Evolutionary conservation across 768 basidiomycete genomes (phyloP), one percentile per base, ranked within the genome.

Genomic region (Russula olivacea): DNA sequence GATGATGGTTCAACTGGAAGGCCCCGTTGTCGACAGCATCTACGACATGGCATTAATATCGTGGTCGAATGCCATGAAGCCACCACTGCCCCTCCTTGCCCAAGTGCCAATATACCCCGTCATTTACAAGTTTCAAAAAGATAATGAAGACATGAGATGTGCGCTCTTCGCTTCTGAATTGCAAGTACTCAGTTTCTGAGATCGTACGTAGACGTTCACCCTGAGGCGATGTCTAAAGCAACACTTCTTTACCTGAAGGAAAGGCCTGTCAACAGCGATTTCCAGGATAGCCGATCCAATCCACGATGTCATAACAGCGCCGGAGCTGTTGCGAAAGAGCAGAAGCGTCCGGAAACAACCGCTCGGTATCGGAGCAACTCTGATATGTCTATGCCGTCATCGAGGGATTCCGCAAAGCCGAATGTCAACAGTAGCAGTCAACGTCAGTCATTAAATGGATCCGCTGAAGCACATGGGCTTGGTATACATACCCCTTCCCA

Each of bases 1-100:
- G 72, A 81, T 87, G 80, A 86, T 86, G 85, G 72, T 80, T 8
- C 86, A 87, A 66, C 77, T 88, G 48, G 87, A 89, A 69, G 87
- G 87, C 0, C 83, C 84, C 0, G 79, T 89, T 57, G 87, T 89
- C 61, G 80, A 88, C 60, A 77, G 82, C 5, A 76, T 89, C 66
- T 88, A 87, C 73, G 88, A 89, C 72, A 82, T 81, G 73, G 83
- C 83, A 15, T 79, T 89, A 54, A 76, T 86, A 58, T 81, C 81
- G 50, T 88, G 84, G 84, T 77, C 74, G 66, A 78, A 80, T 49
- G 70, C 74, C 30, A 74, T 84, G 68, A 65, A 75, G 40, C 81
- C 83, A 12, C 75, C 76, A 10, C 68, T 81, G 25, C 81, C 82
- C 17, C 71, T 79, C 30, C 69, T 78, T 48, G 47, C 65, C n/a